Percentiles rank a stretch among this genome's conserved stretches.
Evolutionary conservation across 1,284 basidiomycete species (phyloP).

Genomic region (Trametes pubescens): DNA sequence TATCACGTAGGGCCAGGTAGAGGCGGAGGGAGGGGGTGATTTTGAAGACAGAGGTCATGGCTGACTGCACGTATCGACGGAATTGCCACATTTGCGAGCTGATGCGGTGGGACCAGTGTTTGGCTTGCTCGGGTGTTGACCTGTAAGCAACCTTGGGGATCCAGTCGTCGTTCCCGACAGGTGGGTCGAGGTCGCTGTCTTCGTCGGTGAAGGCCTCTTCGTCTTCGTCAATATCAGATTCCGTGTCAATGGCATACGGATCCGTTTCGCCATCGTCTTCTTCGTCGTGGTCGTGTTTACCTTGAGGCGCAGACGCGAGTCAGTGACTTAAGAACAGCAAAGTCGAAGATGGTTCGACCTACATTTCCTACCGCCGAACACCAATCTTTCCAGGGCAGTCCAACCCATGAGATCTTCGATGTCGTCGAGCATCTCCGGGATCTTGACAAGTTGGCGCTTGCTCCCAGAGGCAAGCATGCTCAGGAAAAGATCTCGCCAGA

Average conservation of each 20-base stretch:
- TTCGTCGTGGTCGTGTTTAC: slow-evolving; percentile 27
- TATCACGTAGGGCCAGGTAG: slow-evolving; percentile 51
- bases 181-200: slow-evolving; percentile 36
- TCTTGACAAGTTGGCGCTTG: slow-evolving; percentile 44
- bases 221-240: slow-evolving; percentile 31
- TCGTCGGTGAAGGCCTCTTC: slow-evolving; percentile 34
- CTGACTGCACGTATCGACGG: slow-evolving; percentile 52
- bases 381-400: slow-evolving; percentile 56
- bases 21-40: slow-evolving; percentile 55
- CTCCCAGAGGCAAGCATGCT: slow-evolving; percentile 55
- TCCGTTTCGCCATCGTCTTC: slow-evolving; percentile 45
- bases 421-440: slow-evolving; percentile 63
- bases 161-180: slow-evolving; percentile 20
- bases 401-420: slow-evolving; percentile 60
- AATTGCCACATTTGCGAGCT: slow-evolving; percentile 51
- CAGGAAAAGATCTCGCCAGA: slow-evolving; percentile 73
- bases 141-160: slow-evolving; percentile 28
- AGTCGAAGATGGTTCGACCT: slow-evolving; percentile 21
- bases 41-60: slow-evolving; percentile 56
- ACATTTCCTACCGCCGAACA: slow-evolving; percentile 59
- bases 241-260: slow-evolving; percentile 35
- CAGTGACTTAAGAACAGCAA: neutral
- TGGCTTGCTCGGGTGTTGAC: slow-evolving; percentile 48
- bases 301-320: slow-evolving; percentile 12
- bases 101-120: slow-evolving; percentile 59